These are phyloP conservation scores for Perkinsus marinus DNA, from an alignment of 169 alveolate species.

Conservation along the genomic window DNA sequence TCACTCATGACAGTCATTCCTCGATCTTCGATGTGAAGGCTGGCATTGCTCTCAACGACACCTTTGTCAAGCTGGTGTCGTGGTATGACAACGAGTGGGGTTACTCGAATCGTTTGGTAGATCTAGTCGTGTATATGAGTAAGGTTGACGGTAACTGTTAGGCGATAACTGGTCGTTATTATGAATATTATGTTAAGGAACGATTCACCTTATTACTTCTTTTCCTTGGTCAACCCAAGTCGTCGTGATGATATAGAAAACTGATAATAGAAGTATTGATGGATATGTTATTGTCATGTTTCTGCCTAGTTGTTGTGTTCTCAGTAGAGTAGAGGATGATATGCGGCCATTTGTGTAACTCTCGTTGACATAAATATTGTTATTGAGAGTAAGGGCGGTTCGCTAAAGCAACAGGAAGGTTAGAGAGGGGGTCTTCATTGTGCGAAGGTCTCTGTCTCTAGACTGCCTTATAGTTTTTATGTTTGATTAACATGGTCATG, in stretches of 20 bases:
- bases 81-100: slow-evolving; percentile 99
- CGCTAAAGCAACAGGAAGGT: background rate
- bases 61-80: slow-evolving; percentile 86
- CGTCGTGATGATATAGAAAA: background rate
- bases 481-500: background rate
- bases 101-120: slow-evolving; percentile 88
- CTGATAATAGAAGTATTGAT: background rate
- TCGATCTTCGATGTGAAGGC: slow-evolving; percentile 92
- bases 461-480: background rate
- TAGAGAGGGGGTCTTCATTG: background rate
- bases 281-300: background rate
- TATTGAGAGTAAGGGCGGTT: background rate
- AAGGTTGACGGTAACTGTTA: slow-evolving; percentile 16
- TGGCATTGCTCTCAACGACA: slow-evolving; percentile 85
- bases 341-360: background rate
- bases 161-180: background rate
- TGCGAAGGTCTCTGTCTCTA: background rate
- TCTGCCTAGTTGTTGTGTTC: background rate
- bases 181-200: background rate
- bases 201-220: background rate
- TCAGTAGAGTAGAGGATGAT: background rate
- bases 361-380: background rate
- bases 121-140: slow-evolving; percentile 65
- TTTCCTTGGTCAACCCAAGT: background rate
- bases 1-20: slow-evolving; percentile 78